These are phyloP conservation scores for Piloderma croceum DNA, from an alignment of 768 basidiomycete genomes.

Conservation along the genomic window DNA sequence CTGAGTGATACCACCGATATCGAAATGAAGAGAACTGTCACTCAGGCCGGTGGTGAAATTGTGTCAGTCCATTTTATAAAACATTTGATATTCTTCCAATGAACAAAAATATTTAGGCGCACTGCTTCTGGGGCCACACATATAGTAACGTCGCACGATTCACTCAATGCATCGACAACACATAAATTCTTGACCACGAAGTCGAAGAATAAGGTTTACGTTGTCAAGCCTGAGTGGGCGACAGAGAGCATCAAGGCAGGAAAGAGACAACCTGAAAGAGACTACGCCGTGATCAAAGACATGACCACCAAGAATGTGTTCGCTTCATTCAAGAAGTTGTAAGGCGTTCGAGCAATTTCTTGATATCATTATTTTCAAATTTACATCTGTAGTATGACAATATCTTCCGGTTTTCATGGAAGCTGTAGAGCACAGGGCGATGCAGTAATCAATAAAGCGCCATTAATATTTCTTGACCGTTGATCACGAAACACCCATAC, in stretches of 20 bases:
- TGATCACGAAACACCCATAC: slow-evolving; percentile 39
- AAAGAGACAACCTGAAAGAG: slow-evolving; percentile 53
- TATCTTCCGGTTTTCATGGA: too few species aligned
- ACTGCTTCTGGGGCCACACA: slow-evolving; percentile 66
- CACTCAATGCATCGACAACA: slow-evolving; percentile 68
- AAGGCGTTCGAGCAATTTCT: too few species aligned
- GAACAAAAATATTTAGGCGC: slow-evolving; percentile 41
- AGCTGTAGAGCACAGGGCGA: too few species aligned
- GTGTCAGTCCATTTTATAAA: slow-evolving; percentile 39
- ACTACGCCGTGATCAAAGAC: slow-evolving; percentile 46
- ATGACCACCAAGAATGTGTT: slow-evolving; percentile 32
- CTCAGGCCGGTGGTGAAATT: slow-evolving; percentile 59
- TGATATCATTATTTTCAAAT: too few species aligned
- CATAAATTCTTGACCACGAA: slow-evolving; percentile 55
- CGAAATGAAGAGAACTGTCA: slow-evolving; percentile 67
- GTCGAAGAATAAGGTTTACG: slow-evolving; percentile 42
- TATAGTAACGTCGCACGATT: slow-evolving; percentile 66
- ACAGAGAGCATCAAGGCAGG: slow-evolving; percentile 59
- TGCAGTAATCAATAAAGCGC: too few species aligned
- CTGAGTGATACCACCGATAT: slow-evolving; percentile 68
- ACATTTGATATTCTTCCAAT: background rate
- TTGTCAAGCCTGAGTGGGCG: slow-evolving; percentile 77
- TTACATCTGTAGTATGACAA: too few species aligned
- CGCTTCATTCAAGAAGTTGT: too few species aligned
- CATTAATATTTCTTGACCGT: too few species aligned